Evolutionary conservation across 352 stramenopile genomes (phyloP).

Genomic region (Phytophthora syringae): DNA sequence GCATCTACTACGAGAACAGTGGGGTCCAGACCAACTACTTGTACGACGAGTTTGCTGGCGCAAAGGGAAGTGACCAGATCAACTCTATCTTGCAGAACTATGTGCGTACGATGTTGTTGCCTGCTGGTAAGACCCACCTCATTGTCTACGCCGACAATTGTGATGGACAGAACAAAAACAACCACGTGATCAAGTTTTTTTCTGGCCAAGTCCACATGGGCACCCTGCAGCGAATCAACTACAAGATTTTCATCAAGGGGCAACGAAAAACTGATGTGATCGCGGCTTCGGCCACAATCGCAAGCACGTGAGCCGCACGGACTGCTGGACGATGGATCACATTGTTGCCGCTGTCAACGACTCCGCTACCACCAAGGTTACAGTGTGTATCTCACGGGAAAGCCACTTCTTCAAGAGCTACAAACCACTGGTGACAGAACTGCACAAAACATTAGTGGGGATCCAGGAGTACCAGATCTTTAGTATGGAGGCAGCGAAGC

Average conservation of each 20-base stretch:
- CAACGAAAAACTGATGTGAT: slow-evolving; percentile 26
- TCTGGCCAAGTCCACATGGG: slow-evolving; percentile 17
- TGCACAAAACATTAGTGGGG: slow-evolving; percentile 5
- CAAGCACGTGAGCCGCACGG: slow-evolving; percentile 2
- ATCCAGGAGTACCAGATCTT: slow-evolving; percentile 25
- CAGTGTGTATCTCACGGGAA: background rate
- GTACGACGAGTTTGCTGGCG: slow-evolving; percentile 2
- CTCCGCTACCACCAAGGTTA: background rate
- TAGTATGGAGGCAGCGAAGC: background rate
- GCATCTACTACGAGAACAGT: slow-evolving; percentile 20
- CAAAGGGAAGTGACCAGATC: slow-evolving; percentile 9
- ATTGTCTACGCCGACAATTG: slow-evolving; percentile 26
- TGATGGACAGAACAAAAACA: slow-evolving; percentile 26
- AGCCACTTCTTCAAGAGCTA: slow-evolving; percentile 11
- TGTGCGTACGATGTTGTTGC: slow-evolving; percentile 1
- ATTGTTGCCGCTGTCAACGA: slow-evolving; percentile 6
- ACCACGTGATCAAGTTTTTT: slow-evolving; percentile 20
- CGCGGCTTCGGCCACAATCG: slow-evolving; percentile 23
- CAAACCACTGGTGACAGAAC: slow-evolving; percentile 9
- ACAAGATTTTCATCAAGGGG: slow-evolving; percentile 30
- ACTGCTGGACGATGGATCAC: slow-evolving; percentile 23
- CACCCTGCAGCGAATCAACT: slow-evolving; percentile 5
- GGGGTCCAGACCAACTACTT: slow-evolving; percentile 16
- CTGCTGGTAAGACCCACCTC: background rate
- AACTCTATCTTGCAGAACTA: slow-evolving; percentile 17